Evolutionary conservation across 2,329 filamentous ascomycete genomes (phyloP).

Genomic region (Fusarium verticillioides): DNA sequence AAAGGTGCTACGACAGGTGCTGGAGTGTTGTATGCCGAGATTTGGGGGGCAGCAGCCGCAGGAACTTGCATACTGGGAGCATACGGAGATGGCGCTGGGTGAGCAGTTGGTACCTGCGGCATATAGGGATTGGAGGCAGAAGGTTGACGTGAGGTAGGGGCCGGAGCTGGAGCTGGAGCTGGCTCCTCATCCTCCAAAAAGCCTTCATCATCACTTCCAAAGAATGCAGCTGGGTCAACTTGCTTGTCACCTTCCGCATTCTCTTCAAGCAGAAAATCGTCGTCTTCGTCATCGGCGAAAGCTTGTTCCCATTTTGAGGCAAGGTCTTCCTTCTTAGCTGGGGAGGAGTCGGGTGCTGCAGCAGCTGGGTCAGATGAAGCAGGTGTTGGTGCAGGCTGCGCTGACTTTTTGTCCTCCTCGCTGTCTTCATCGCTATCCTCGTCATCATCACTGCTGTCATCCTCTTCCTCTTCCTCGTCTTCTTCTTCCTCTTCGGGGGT

Average conservation of each 20-base stretch:
- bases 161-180: conserved; percentile 13
- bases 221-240: conserved; percentile 72
- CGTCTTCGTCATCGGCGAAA: conserved; percentile 79
- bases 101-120: conserved; percentile 35
- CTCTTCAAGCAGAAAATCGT: conserved; percentile 71
- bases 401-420: conserved; percentile 25
- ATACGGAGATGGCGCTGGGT: conserved; percentile 38
- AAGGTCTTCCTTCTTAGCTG: conserved; percentile 68
- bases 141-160: conserved; percentile 13
- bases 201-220: conserved; percentile 86
- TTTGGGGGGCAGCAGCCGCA: conserved; percentile 17
- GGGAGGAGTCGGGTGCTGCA: conserved; percentile 36
- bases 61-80: conserved; percentile 29
- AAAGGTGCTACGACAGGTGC: conserved; percentile 40
- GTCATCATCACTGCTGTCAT: background rate
- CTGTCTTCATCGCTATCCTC: background rate
- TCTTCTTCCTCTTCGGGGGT: conserved; percentile 42
- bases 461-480: background rate
- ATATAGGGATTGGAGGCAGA: conserved; percentile 43
- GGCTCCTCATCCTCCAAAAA: conserved; percentile 75
- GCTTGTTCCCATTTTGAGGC: conserved; percentile 87
- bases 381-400: conserved; percentile 17
- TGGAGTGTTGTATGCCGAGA: conserved; percentile 37
- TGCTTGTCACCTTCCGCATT: conserved; percentile 55
- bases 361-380: conserved; percentile 39